These are phyloP conservation scores for Hypoxylon lienhwacheense DNA, from an alignment of 495 filamentous ascomycete genomes.

Conservation along the genomic window DNA sequence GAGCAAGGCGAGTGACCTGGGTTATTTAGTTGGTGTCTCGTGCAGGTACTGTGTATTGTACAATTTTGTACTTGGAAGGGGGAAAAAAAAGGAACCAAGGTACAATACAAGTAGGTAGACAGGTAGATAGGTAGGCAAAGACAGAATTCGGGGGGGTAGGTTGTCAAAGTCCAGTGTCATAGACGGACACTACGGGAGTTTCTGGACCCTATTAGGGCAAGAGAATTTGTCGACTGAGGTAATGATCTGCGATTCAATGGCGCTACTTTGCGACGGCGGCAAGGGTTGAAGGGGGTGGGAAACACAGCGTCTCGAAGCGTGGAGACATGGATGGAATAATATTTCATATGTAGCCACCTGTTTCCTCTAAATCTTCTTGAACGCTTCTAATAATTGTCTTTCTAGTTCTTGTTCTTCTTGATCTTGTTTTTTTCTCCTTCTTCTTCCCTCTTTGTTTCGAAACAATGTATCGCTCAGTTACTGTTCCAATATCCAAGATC, in stretches of 20 bases:
- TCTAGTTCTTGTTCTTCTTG: no score
- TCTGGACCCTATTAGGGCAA: constrained; percentile 37
- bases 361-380: constrained; percentile 4
- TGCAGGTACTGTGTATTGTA: constrained; percentile 24
- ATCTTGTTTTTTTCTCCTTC: no score
- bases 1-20: constrained; percentile 28
- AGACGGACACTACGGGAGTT: constrained; percentile 36
- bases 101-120: neutral
- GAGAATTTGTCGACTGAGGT: constrained; percentile 36
- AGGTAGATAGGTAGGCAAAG: constrained; percentile 8
- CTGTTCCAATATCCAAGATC: no score
- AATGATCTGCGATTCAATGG: constrained; percentile 43
- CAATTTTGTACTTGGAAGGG: neutral
- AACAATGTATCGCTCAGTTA: no score
- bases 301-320: constrained; percentile 23
- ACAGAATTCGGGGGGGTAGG: constrained; percentile 28
- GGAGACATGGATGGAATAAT: constrained; percentile 26
- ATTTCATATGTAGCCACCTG: constrained; percentile 14
- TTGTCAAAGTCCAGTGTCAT: constrained; percentile 27
- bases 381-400: no score
- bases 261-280: constrained; percentile 40
- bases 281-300: constrained; percentile 31
- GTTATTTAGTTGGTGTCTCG: constrained; percentile 18
- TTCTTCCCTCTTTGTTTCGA: no score
- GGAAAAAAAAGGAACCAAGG: neutral